Evolutionary conservation across 1,284 basidiomycete genomes (phyloP).

Genomic region (Pulveroboletus sp.): DNA sequence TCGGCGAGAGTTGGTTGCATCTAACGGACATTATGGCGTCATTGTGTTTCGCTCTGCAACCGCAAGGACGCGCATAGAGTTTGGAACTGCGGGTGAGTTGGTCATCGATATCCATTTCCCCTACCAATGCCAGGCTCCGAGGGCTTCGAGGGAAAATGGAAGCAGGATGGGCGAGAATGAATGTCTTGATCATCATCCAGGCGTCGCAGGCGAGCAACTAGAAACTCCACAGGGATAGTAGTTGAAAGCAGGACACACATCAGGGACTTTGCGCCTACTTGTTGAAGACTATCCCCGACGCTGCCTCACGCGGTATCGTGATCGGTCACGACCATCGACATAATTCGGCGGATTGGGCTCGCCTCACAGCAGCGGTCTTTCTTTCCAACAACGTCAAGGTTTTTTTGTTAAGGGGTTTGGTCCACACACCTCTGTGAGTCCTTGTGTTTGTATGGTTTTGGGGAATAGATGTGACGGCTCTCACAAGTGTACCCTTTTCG

Average conservation of each 20-base stretch:
- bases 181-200: slow-evolving; percentile 80
- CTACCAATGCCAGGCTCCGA: slow-evolving; percentile 27
- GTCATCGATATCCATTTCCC: neutral
- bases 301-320: slow-evolving; percentile 62
- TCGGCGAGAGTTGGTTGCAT: neutral
- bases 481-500: slow-evolving; percentile 68
- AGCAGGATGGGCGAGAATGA: slow-evolving; percentile 84
- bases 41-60: neutral
- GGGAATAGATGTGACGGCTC: slow-evolving; percentile 1
- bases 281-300: slow-evolving; percentile 47
- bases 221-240: neutral
- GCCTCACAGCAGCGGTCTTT: slow-evolving; percentile 69
- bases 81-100: slow-evolving; percentile 76
- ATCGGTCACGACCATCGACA: slow-evolving; percentile 81
- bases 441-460: neutral
- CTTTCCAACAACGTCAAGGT: slow-evolving; percentile 60
- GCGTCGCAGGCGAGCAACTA: slow-evolving; percentile 61
- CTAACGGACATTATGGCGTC: neutral
- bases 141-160: slow-evolving; percentile 81
- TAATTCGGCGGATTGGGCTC: slow-evolving; percentile 74
- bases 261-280: slow-evolving; percentile 78
- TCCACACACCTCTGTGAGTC: slow-evolving; percentile 79
- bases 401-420: slow-evolving; percentile 64
- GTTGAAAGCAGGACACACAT: neutral
- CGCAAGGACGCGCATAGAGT: slow-evolving; percentile 66